Conservation (phyloP, 2,329 filamentous ascomycete species). For the Xylariales sp. region DNA sequence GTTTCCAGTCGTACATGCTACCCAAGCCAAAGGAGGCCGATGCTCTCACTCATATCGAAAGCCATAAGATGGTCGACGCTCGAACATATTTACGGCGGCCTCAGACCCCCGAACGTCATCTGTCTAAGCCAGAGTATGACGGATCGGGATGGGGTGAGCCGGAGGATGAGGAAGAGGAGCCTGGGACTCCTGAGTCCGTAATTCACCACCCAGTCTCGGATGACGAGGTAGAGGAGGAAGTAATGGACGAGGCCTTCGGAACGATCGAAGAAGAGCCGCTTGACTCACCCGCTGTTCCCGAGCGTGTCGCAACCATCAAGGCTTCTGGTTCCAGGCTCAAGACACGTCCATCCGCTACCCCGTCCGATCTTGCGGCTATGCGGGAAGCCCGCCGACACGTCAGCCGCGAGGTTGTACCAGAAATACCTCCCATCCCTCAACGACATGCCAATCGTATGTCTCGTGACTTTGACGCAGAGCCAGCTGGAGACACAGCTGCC, state of each 20-base stretch:
- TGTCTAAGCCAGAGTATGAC: slow-evolving; percentile 49
- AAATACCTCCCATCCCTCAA: slow-evolving; percentile 56
- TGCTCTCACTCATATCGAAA: slow-evolving; percentile 25
- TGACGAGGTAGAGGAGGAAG: slow-evolving; percentile 29
- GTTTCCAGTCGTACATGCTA: slow-evolving; percentile 43
- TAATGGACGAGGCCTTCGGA: slow-evolving; percentile 15
- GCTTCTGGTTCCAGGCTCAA: slow-evolving; percentile 82
- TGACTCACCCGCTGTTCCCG: slow-evolving; percentile 66
- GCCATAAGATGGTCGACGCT: slow-evolving; percentile 31
- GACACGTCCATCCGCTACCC: slow-evolving; percentile 82
- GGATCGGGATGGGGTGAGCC: slow-evolving; percentile 45
- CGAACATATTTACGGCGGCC: slow-evolving; percentile 37
- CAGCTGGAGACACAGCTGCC: slow-evolving; percentile 27
- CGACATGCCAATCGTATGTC: slow-evolving; percentile 54
- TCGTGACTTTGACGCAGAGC: slow-evolving; percentile 38
- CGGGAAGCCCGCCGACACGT: slow-evolving; percentile 80
- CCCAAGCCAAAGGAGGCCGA: slow-evolving; percentile 34
- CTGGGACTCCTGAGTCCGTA: slow-evolving; percentile 81
- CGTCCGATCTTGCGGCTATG: slow-evolving; percentile 79
- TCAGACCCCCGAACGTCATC: slow-evolving; percentile 42
- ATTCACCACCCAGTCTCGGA: slow-evolving; percentile 68
- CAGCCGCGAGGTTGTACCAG: slow-evolving; percentile 62
- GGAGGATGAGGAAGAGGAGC: slow-evolving; percentile 53
- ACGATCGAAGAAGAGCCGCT: slow-evolving; percentile 29
- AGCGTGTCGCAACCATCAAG: slow-evolving; percentile 82